Base-by-base conservation (phyloP, 192 early-diverging fungal species). In the Lobulomyces angularis region DNA sequence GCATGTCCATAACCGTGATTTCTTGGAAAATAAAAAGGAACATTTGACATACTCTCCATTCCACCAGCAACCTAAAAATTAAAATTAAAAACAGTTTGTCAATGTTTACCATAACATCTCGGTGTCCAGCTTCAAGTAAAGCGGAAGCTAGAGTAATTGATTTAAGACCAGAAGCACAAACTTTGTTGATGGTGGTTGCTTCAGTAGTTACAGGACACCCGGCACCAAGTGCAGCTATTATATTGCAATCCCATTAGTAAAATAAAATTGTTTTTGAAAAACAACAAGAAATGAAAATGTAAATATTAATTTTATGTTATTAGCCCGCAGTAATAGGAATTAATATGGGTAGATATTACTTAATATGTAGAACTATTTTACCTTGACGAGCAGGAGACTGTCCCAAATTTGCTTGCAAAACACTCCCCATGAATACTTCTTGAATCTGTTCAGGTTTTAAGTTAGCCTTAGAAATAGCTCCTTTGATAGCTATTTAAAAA, bases 81-180 rank as follows among this genome's bases (percentile, higher is more conserved):
- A n/a, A 32, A 32, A n/a, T 11, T 11, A n/a, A 32, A 32, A 8
- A 33, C 41, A 9, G 50, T n/a, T n/a, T n/a, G n/a, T n/a, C n/a
- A n/a, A n/a, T n/a, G n/a, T n/a, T n/a, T n/a, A n/a, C 70, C 79
- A 96, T 86, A 14, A 87, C 63, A 23, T 74, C 54, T 51, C 84
- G 77, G 20, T 67, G 61, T 14, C 89, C 92, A 20, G 80, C 60
- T 61, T 79, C 67, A 35, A 97, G 71, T 50, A 67, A 71, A 60
- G 90, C 86, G 6, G 88, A 58, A 26, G 90, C 92, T 45, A 96
- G 60, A 71, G 88, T 89, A 38, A 91, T 74, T 3, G 92, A 82
- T 71, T 97, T 97, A 81, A 95, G 76, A n/a, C 90, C 94, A 1
- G 89, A 91, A 7, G 90, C 89, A 62, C 94, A 97, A 12, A 97